Evolutionary conservation across 306 rosid species (phyloP).

Genomic region (Prunus davidiana): DNA sequence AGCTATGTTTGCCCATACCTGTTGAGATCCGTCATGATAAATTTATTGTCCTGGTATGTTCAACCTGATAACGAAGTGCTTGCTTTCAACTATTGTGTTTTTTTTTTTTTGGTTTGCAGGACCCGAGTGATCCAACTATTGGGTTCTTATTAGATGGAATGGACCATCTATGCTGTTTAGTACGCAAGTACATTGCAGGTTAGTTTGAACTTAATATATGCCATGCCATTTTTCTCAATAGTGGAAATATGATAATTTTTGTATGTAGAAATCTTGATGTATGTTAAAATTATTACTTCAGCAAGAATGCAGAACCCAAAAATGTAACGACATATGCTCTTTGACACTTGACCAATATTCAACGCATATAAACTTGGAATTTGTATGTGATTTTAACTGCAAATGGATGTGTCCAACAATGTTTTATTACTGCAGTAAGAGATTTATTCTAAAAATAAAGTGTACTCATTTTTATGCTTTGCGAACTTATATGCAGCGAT

Average conservation of each 20-base stretch:
- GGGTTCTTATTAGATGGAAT: conserved; percentile 95
- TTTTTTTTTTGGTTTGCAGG: conserved; percentile 45
- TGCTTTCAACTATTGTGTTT: conserved; percentile 25
- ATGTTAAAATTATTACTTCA: background rate
- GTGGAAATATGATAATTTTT: background rate
- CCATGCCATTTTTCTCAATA: background rate
- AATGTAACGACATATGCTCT: background rate
- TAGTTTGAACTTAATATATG: conserved; percentile 21
- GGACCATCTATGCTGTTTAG: conserved; percentile 91
- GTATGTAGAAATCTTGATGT: background rate
- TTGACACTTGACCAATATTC: background rate
- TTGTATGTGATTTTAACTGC: background rate
- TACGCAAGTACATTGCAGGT: conserved; percentile 97
- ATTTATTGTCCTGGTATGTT: conserved; percentile 5
- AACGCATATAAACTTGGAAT: background rate
- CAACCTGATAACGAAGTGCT: conserved; percentile 23
- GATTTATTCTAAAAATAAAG: background rate
- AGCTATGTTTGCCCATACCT: conserved; percentile 32
- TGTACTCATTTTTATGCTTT: background rate
- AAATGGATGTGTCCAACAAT: background rate
- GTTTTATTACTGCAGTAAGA: background rate
- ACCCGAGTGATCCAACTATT: conserved; percentile 93
- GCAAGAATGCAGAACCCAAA: background rate
- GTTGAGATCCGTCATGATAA: conserved; percentile 7
- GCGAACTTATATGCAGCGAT: conserved; percentile 70